Conservation (phyloP, 179 eudicot genomes). For the Pouteria campechiana region DNA sequence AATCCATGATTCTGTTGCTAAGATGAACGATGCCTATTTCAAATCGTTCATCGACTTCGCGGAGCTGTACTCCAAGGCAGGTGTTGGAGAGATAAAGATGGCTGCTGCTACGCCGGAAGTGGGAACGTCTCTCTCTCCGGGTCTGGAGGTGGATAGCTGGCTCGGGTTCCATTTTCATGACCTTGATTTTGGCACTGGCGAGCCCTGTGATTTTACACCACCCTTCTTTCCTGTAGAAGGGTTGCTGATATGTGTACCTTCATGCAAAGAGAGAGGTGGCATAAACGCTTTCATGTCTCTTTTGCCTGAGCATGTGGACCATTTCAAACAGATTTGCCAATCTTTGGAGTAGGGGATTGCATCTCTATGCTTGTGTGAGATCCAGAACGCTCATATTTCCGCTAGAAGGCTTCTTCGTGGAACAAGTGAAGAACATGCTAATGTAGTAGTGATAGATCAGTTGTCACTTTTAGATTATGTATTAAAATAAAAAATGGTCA, state of each 20-base stretch:
- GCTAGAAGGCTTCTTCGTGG: no score
- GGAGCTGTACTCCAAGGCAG: slow-evolving; percentile 8
- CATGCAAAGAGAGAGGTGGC: slow-evolving; percentile 37
- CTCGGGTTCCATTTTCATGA: slow-evolving; percentile 34
- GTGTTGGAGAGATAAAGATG: slow-evolving; percentile 14
- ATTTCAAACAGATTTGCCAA: no score
- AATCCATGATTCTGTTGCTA: slow-evolving; percentile 21
- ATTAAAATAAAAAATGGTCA: no score
- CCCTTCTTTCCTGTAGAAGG: slow-evolving; percentile 34
- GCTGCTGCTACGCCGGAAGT: slow-evolving; percentile 7
- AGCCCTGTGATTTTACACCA: slow-evolving; percentile 36
- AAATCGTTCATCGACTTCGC: slow-evolving; percentile 36
- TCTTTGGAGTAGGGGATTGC: no score
- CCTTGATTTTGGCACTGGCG: slow-evolving; percentile 36
- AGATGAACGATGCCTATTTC: slow-evolving; percentile 27
- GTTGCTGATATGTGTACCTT: slow-evolving; percentile 27
- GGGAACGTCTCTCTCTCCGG: slow-evolving; percentile 10
- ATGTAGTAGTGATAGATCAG: no score
- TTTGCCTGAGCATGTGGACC: no score
- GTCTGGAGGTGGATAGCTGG: slow-evolving; percentile 36
- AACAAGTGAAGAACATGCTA: no score
- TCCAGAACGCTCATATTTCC: no score
- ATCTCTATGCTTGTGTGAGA: no score
- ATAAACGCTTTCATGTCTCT: slow-evolving; percentile 32
- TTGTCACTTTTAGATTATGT: no score